Evolutionary conservation across 495 filamentous ascomycete species (phyloP).

Genomic region (Peziza echinospora): DNA sequence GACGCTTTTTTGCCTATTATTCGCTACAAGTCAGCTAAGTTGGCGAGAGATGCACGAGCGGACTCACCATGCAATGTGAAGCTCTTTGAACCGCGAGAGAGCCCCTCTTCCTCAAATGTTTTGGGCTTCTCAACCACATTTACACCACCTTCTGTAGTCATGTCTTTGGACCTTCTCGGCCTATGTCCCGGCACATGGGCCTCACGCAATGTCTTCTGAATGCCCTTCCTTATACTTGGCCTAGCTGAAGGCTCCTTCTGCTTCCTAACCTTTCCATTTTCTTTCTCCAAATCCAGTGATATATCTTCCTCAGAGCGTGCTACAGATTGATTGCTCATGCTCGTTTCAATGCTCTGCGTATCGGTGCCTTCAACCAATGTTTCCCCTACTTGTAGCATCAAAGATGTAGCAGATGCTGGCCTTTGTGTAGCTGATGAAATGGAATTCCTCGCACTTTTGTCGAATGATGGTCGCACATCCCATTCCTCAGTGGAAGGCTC

Average conservation of each 20-base stretch:
- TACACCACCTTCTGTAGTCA: conserved; percentile 37
- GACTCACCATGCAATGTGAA: conserved; percentile 64
- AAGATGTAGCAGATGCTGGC: conserved; percentile 13
- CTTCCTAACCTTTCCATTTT: conserved; percentile 12
- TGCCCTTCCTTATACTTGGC: conserved; percentile 55
- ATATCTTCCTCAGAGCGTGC: conserved; percentile 23
- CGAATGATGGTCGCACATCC: conserved; percentile 15
- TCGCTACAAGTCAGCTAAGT: no score
- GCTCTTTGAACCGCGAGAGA: conserved; percentile 57
- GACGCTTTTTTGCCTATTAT: conserved; percentile 81
- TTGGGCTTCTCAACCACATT: conserved; percentile 36
- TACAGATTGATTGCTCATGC: conserved; percentile 11
- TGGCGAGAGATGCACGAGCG: background rate
- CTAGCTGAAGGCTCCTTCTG: conserved; percentile 27
- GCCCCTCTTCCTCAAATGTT: conserved; percentile 33
- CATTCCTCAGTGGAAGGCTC: no score
- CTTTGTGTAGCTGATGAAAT: conserved; percentile 16
- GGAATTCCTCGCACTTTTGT: conserved; percentile 16
- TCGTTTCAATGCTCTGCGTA: conserved; percentile 12
- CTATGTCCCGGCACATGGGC: conserved; percentile 43
- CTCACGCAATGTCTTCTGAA: conserved; percentile 87
- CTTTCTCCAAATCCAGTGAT: conserved; percentile 15
- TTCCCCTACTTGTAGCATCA: conserved; percentile 8
- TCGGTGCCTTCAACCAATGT: conserved; percentile 9
- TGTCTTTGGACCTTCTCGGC: conserved; percentile 53